Percentiles rank a stretch among this genome's conserved stretches.
Evolutionary conservation across 768 basidiomycete genomes (phyloP).

Genomic region (Tulasnella sp.): DNA sequence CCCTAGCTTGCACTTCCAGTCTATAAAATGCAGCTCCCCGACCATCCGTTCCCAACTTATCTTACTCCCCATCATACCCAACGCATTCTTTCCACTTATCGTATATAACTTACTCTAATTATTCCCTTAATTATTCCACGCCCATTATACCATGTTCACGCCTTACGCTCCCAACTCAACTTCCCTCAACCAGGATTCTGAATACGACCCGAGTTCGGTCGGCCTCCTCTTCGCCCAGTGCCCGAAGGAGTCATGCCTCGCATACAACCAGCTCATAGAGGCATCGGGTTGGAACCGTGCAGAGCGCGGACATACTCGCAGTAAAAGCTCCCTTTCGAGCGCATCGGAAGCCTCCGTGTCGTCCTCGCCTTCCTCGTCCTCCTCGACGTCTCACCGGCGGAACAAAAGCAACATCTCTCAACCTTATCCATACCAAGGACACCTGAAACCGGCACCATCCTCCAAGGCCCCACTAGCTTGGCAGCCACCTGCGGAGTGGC

Average conservation of each 20-base stretch:
- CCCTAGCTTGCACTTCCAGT: neutral
- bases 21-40: neutral
- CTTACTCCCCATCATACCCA: neutral
- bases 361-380: neutral
- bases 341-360: neutral
- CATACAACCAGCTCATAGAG: neutral
- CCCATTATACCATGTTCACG: neutral
- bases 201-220: neutral
- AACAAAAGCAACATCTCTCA: neutral
- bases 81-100: neutral
- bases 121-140: neutral
- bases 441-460: too few species aligned
- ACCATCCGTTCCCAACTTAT: neutral
- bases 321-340: neutral
- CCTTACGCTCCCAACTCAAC: neutral
- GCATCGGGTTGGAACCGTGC: neutral
- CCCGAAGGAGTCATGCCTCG: neutral
- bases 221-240: conserved; percentile 1
- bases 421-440: too few species aligned
- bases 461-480: too few species aligned
- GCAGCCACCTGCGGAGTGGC: too few species aligned
- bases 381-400: neutral
- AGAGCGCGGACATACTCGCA: neutral
- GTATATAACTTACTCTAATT: neutral
- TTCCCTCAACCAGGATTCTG: neutral